A percentile compares a stretch with the other conserved stretches of the same genome.
phyloP scores from a whole-genome alignment of 2,329 filamentous ascomycete genomes.

The Graphilbum fragrans region DNA sequence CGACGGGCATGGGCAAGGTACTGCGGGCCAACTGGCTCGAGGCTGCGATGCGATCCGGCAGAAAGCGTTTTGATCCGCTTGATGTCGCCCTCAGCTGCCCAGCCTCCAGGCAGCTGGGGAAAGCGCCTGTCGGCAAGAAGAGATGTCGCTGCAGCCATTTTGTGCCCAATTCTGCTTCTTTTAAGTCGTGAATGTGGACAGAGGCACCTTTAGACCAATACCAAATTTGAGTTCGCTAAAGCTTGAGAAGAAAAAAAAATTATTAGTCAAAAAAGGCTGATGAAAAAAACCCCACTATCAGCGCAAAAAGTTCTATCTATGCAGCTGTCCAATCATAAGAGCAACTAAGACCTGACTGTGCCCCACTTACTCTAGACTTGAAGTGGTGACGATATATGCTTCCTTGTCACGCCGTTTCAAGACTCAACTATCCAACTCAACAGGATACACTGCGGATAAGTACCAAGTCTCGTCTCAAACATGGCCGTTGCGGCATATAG shows the following conservation, averaged over 20 bases:
- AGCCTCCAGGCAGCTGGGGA: constrained; percentile 65
- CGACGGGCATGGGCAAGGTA: constrained; percentile 95
- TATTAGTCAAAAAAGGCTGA: background rate
- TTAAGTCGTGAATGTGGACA: no score
- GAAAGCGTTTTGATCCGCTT: constrained; percentile 70
- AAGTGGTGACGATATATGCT: no score
- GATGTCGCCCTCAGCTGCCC: constrained; percentile 86
- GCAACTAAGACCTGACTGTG: no score
- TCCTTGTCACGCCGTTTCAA: no score
- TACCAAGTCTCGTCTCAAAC: background rate
- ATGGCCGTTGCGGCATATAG: constrained; percentile 72
- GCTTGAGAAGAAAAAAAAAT: background rate
- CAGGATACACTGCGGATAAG: no score
- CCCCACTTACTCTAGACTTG: no score
- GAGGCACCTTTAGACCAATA: no score
- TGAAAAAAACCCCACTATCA: background rate
- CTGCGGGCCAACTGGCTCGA: constrained; percentile 94
- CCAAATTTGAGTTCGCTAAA: no score
- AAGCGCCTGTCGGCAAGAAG: constrained; percentile 54
- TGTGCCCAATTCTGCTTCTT: constrained; percentile 9
- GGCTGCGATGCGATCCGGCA: constrained; percentile 66
- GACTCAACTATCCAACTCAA: no score
- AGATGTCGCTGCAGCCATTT: constrained; percentile 50
- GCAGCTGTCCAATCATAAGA: no score
- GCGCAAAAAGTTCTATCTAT: no score